phyloP scores from a whole-genome alignment of 2,329 filamentous ascomycete species.

The Coniochaeta sp. region DNA sequence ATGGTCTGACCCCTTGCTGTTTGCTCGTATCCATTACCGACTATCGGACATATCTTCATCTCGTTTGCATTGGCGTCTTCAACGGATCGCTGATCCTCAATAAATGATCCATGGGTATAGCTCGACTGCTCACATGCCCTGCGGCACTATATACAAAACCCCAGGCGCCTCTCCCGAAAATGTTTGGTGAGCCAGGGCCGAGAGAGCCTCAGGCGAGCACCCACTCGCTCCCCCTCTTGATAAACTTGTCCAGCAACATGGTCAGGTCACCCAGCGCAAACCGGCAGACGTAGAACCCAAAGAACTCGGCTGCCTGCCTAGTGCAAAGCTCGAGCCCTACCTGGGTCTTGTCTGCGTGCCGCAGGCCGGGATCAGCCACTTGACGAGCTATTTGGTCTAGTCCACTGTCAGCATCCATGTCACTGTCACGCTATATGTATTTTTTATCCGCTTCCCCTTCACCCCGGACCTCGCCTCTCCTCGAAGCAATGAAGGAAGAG shows the following conservation, averaged over 20 bases:
- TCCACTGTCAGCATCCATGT: constrained; percentile 14
- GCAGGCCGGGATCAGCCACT: constrained; percentile 88
- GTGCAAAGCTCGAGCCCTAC: constrained; percentile 92
- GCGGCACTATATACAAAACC: not conserved
- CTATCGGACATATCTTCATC: not conserved
- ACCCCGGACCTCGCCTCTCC: too few species aligned
- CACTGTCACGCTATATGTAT: not conserved
- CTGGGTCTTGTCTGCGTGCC: constrained; percentile 86
- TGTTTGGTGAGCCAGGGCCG: not conserved
- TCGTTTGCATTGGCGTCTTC: not conserved
- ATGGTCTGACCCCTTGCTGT: not conserved
- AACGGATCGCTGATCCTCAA: not conserved
- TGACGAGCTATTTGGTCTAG: constrained; percentile 91
- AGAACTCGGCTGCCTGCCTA: constrained; percentile 92
- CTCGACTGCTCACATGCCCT: not conserved
- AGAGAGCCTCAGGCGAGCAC: constrained; percentile 39
- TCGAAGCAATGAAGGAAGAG: not conserved
- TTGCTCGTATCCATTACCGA: not conserved
- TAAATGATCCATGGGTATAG: not conserved
- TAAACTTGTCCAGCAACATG: constrained; percentile 87
- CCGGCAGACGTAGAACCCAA: constrained; percentile 91
- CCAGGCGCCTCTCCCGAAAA: not conserved
- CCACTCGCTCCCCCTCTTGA: constrained; percentile 96
- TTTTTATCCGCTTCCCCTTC: too few species aligned
- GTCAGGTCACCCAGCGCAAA: constrained; percentile 85